Evolutionary conservation across 371 early-diverging fungal species (phyloP).

Genomic region (Mortierella sp.): DNA sequence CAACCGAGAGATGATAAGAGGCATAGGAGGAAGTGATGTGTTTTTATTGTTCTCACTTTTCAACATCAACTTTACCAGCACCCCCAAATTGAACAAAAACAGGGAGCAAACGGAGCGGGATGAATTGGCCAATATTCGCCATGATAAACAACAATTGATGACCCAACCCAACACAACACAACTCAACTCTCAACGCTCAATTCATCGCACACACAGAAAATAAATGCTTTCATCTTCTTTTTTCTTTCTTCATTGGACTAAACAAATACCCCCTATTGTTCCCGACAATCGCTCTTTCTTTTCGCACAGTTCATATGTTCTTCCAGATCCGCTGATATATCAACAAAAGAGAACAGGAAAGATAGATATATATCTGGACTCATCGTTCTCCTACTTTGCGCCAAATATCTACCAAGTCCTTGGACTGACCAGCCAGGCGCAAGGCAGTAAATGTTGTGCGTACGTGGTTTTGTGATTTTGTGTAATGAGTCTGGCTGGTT

Average conservation of each 20-base stretch:
- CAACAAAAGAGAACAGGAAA: no score
- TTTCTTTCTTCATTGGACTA: neutral
- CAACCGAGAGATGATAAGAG: neutral
- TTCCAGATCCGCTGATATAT: neutral
- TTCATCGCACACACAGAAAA: neutral
- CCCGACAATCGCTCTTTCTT: neutral
- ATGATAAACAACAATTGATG: neutral
- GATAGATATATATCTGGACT: neutral
- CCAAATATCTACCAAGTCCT: neutral
- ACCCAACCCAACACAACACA: neutral
- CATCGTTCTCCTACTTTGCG: neutral
- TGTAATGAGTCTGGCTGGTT: neutral
- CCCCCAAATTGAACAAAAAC: neutral
- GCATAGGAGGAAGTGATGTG: neutral
- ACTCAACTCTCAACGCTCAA: no score
- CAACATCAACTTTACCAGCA: neutral
- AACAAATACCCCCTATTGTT: neutral
- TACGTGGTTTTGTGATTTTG: neutral
- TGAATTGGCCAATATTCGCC: neutral
- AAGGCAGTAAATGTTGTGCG: neutral
- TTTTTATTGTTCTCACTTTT: neutral
- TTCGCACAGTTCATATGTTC: neutral
- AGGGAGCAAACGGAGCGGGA: neutral
- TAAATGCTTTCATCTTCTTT: neutral
- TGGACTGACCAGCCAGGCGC: neutral